These are phyloP conservation scores for Tetrapisispora namnaoensis DNA, from an alignment of 805 yeast genomes.

Conservation along the genomic window DNA sequence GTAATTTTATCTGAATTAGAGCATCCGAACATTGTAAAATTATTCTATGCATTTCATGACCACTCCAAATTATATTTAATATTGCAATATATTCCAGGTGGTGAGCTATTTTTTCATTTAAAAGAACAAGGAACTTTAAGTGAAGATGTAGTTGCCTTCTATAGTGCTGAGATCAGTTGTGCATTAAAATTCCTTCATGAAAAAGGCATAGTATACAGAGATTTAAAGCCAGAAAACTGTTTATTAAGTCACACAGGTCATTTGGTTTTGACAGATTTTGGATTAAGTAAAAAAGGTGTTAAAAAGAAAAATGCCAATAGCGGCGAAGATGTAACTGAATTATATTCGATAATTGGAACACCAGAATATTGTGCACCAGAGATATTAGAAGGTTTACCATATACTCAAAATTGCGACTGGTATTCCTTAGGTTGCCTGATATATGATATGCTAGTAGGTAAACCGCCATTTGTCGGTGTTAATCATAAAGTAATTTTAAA, in stretches of 20 bases:
- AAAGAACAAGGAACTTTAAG: constrained; percentile 34
- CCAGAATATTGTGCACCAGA: constrained; percentile 73
- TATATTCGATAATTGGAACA: constrained; percentile 35
- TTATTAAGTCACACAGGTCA: constrained; percentile 64
- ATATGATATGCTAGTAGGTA: constrained; percentile 72
- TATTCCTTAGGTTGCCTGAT: constrained; percentile 84
- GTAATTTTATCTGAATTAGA: constrained; percentile 59
- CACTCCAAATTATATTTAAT: constrained; percentile 61
- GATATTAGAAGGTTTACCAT: constrained; percentile 64
- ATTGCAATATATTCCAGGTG: constrained; percentile 80
- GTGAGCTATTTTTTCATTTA: constrained; percentile 54
- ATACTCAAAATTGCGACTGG: constrained; percentile 79
- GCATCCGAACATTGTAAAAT: constrained; percentile 74
- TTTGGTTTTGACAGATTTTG: constrained; percentile 76
- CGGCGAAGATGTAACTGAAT: constrained; percentile 25
- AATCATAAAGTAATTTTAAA: constrained; percentile 67
- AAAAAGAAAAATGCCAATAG: constrained; percentile 5
- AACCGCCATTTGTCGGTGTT: constrained; percentile 83
- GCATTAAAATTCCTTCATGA: constrained; percentile 69
- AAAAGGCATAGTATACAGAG: constrained; percentile 78
- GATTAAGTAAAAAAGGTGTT: constrained; percentile 42
- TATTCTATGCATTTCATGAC: constrained; percentile 80
- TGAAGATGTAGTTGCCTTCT: constrained; percentile 65
- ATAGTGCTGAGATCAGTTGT: constrained; percentile 70
- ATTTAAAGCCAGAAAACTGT: constrained; percentile 83